Evolutionary conservation across 2,329 filamentous ascomycete genomes (phyloP), one percentile per base, ranked within the genome.

Genomic region (Lomentospora prolificans): DNA sequence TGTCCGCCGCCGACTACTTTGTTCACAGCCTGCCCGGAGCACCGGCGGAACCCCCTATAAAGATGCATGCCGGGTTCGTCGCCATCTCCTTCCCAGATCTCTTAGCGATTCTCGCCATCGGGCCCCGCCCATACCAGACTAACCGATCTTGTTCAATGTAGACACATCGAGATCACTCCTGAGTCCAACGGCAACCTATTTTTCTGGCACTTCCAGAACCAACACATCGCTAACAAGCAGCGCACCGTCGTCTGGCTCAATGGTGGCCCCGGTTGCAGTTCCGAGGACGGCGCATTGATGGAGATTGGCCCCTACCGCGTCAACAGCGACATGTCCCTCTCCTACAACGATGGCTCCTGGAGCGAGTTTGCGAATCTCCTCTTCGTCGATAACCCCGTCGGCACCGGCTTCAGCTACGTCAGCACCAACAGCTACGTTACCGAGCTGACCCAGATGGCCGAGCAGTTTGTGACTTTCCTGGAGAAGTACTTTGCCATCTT

Each of bases 181-280:
- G 85, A 90, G 61, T 81, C 87, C 68, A 90, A 97, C 67, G 92
- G 90, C 63, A 95, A 97, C 70, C 74, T 99, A 17, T 99, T 97
- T 77, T 99, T 99, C 77, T 99, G 94, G 94, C 89, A 96, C 66
- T 96, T 89, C 68, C 84, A 96, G 68, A 97, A 97, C 68, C 82
- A 89, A 62, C 94, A 99, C 69, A 96, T 99, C 62, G 92, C 90
- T 57, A 89, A 97, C 67, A 83, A 81, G 63, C 89, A 94, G 69
- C 83, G 94, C 57, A 96, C 91, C 2, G 87, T 99, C 9, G 85
- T 99, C 65, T 99, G 95, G 94, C 74, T 99, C 57, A 99, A 99
- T 67, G 95, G 94, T 55, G 95, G 94, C 0, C 94, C 94, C 1
- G 94, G 95, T 27, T 99, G 94, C 71, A 96, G 90, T 70, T 97